Percentiles rank a stretch among this genome's conserved stretches.
Conservation (phyloP, 257 asterid genomes). For the Nicotiana undulata region DNA sequence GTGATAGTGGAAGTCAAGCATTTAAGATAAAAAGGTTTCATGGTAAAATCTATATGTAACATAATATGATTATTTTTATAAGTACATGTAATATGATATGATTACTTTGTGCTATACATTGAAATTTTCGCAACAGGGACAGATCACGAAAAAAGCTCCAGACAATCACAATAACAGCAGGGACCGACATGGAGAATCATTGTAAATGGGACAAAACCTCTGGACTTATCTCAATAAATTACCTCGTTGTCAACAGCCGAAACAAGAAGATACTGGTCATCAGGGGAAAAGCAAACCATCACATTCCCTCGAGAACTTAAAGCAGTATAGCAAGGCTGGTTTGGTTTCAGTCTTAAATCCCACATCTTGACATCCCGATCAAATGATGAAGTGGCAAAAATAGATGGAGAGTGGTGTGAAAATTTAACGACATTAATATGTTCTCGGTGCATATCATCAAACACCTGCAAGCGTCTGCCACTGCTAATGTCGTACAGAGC, state of each 20-base stretch:
- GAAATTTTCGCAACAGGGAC: not conserved
- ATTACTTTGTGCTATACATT: not conserved
- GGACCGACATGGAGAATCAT: not conserved
- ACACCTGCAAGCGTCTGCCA: conserved; percentile 72
- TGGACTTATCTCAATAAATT: conserved; percentile 6
- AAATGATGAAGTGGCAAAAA: conserved; percentile 87
- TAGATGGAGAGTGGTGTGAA: conserved; percentile 83
- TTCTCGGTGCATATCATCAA: conserved; percentile 72
- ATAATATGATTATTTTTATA: not conserved
- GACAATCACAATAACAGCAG: not conserved
- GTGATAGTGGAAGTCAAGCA: not conserved
- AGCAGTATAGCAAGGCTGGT: conserved; percentile 76
- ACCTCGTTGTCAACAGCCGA: conserved; percentile 98
- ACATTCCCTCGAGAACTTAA: conserved; percentile 84
- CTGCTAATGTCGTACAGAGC: conserved; percentile 70
- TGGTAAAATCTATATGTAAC: not conserved
- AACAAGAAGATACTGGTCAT: conserved; percentile 88
- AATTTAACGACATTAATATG: conserved; percentile 89
- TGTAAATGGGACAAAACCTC: not conserved
- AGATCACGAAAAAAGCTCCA: not conserved
- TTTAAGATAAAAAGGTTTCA: not conserved
- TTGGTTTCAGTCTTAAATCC: conserved; percentile 77
- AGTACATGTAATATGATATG: not conserved
- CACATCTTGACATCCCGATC: conserved; percentile 89
- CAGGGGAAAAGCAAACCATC: conserved; percentile 96